Conservation (phyloP, 176 grass and related monocot genomes). For the Bolboschoenus planiculmis region DNA sequence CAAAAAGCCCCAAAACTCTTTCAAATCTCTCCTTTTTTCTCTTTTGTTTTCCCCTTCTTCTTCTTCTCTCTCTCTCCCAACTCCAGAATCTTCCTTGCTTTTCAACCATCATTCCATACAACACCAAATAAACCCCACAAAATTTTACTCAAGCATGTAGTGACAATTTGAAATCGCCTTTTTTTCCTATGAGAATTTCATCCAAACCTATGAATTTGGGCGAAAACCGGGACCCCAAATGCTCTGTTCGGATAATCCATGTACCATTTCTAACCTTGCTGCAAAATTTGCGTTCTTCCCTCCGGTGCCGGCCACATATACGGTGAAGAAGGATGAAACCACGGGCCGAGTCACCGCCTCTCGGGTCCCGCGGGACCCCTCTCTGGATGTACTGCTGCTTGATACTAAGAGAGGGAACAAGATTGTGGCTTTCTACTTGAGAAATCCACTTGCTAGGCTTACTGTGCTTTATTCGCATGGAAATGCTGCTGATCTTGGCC, state of each 20-base stretch:
- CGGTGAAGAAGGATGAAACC: conserved; percentile 61
- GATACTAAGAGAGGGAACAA: conserved; percentile 71
- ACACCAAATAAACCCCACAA: not conserved
- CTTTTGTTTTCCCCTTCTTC: no score
- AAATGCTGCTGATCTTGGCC: conserved; percentile 95
- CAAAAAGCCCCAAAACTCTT: conserved; percentile 3
- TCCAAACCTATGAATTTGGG: conserved; percentile 13
- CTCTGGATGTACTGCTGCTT: conserved; percentile 71
- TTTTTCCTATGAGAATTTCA: conserved; percentile 18
- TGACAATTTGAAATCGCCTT: not conserved
- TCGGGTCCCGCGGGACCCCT: conserved; percentile 66
- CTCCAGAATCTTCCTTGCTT: not conserved
- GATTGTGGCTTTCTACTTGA: conserved; percentile 88
- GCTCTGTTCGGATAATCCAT: conserved; percentile 33
- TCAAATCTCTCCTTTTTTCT: not conserved
- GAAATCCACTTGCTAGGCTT: conserved; percentile 72
- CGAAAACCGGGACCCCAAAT: conserved; percentile 15
- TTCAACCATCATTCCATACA: not conserved
- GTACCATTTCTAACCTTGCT: conserved; percentile 97
- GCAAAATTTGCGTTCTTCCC: conserved; percentile 99
- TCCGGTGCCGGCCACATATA: conserved; percentile 87
- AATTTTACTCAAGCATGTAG: not conserved
- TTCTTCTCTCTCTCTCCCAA: not conserved
- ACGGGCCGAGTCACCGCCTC: conserved; percentile 71
- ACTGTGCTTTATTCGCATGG: conserved; percentile 97